Conservation (phyloP, 257 asterid genomes). For the Forsythia viridissima region DNA sequence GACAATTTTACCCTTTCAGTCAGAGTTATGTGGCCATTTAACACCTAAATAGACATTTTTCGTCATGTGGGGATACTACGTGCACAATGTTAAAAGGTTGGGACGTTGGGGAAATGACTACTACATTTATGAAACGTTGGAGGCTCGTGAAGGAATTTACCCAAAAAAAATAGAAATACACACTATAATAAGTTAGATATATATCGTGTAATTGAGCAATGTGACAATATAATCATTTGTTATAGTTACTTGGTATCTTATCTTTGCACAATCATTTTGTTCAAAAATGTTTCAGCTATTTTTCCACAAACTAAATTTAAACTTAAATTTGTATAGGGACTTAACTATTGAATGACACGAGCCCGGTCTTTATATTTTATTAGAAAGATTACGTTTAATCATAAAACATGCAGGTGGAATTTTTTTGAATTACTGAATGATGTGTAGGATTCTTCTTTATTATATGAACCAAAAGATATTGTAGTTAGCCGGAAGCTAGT, state of each 20-base stretch:
- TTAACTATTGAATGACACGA: neutral
- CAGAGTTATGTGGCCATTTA: too few relatives aligned
- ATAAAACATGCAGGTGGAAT: neutral
- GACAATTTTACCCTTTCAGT: too few relatives aligned
- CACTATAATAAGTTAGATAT: too few relatives aligned
- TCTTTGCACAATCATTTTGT: neutral
- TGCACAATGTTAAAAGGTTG: too few relatives aligned
- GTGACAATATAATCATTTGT: neutral
- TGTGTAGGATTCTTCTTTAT: neutral
- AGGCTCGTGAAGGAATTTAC: too few relatives aligned
- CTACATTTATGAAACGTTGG: too few relatives aligned
- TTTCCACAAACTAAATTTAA: neutral
- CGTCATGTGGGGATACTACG: too few relatives aligned
- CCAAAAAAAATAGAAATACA: too few relatives aligned
- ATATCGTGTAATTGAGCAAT: neutral
- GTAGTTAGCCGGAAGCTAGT: neutral
- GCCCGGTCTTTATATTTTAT: neutral
- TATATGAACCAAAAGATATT: neutral
- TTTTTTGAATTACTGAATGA: neutral
- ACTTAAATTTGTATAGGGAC: neutral
- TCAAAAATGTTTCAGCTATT: neutral
- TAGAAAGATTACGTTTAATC: neutral
- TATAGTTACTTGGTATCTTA: neutral
- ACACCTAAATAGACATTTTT: too few relatives aligned
- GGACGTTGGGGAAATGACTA: too few relatives aligned